A percentile compares a stretch with the other conserved stretches of the same genome.
These are phyloP conservation scores for Flaveria linearis DNA, from an alignment of 129 eudicot species.

Conservation along the genomic window DNA sequence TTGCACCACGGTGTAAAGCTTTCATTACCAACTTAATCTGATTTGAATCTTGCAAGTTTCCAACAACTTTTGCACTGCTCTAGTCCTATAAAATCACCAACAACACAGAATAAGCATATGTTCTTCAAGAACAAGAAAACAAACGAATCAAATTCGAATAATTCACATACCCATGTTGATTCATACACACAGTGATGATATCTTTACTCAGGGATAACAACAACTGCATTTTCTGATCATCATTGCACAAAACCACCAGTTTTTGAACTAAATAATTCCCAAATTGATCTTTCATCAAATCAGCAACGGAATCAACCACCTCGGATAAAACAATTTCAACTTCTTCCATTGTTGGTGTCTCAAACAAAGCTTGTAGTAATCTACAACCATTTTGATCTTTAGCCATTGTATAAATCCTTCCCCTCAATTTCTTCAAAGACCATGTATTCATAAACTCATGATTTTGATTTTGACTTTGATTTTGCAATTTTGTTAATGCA, in stretches of 20 bases:
- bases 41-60: constrained; percentile 43
- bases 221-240: constrained; percentile 57
- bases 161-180: constrained; percentile 56
- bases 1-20: constrained; percentile 49
- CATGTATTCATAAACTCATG: constrained; percentile 16
- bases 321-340: constrained; percentile 49
- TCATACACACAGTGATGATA: constrained; percentile 50
- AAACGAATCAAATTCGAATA: not conserved
- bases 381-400: constrained; percentile 54
- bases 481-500: not conserved
- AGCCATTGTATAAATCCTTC: constrained; percentile 44
- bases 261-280: constrained; percentile 60
- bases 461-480: not conserved
- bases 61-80: constrained; percentile 55
- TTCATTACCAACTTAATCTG: constrained; percentile 43
- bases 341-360: constrained; percentile 43
- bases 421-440: constrained; percentile 42
- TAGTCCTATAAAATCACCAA: constrained; percentile 44
- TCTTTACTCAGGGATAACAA: constrained; percentile 39
- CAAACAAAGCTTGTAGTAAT: constrained; percentile 40
- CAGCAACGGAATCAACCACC: constrained; percentile 42
- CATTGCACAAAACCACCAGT: constrained; percentile 51
- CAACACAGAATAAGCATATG: not conserved
- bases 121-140: not conserved
- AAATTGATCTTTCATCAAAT: constrained; percentile 59